phyloP scores from a whole-genome alignment of 257 asterid genomes.

The Coffea canephora region DNA sequence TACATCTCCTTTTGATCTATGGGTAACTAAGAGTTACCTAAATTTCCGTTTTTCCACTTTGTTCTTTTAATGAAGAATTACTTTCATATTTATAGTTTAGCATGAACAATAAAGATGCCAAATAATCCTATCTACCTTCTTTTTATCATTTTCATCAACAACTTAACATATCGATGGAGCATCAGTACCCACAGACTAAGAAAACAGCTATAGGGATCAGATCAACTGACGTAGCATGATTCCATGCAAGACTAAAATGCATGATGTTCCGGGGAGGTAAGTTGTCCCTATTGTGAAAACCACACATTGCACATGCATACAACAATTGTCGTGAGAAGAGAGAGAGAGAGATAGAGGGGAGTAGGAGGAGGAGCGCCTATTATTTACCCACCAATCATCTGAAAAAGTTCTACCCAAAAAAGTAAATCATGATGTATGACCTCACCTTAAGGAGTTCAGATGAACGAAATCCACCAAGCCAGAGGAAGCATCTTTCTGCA shows the following conservation, averaged over 20 bases:
- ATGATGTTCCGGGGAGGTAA: too few species aligned
- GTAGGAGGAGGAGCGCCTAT: background rate
- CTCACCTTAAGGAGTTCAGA: constrained; percentile 90
- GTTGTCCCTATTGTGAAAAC: background rate
- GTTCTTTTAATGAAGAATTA: background rate
- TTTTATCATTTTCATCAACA: background rate
- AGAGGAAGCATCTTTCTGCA: constrained; percentile 91
- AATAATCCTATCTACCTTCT: background rate
- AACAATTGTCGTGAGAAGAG: background rate
- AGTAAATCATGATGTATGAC: background rate
- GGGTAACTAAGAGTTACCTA: background rate
- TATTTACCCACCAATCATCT: background rate
- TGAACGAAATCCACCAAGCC: constrained; percentile 98
- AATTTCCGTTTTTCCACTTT: background rate
- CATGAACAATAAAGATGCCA: background rate
- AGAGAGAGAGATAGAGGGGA: background rate
- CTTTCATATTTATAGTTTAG: background rate
- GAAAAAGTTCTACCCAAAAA: background rate
- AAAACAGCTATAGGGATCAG: background rate
- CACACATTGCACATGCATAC: background rate
- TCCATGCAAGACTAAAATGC: background rate
- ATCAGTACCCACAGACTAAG: background rate
- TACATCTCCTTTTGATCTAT: background rate
- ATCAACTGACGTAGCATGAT: background rate
- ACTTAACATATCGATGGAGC: background rate